Conservation (phyloP, 129 eudicot species). For the Lactuca sativa region DNA sequence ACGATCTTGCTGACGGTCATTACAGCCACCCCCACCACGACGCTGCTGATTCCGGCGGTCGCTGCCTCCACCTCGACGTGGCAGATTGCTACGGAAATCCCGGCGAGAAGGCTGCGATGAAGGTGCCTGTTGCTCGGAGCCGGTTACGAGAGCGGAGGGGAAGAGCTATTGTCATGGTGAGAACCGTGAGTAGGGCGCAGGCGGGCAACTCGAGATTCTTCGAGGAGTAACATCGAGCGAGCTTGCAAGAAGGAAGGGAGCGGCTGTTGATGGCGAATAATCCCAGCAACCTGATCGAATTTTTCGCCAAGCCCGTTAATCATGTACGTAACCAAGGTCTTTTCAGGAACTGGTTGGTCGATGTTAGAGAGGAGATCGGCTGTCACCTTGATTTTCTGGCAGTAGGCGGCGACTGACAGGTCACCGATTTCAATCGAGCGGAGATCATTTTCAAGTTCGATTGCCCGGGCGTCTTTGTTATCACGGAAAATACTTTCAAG, state of each 20-base stretch:
- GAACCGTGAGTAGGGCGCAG: too few relatives aligned
- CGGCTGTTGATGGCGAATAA: not conserved
- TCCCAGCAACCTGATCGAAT: not conserved
- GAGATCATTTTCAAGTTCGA: not conserved
- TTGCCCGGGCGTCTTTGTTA: not conserved
- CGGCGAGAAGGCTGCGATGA: too few relatives aligned
- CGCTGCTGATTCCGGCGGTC: too few relatives aligned
- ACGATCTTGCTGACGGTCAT: too few relatives aligned
- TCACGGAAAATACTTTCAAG: not conserved
- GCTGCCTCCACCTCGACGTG: too few relatives aligned
- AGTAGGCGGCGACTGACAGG: not conserved
- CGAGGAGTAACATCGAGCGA: not conserved
- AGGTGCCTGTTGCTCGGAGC: too few relatives aligned
- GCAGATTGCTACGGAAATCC: too few relatives aligned
- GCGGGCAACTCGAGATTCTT: not conserved
- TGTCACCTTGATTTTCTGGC: not conserved
- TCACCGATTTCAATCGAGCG: not conserved
- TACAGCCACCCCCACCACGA: too few relatives aligned
- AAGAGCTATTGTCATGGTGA: too few relatives aligned
- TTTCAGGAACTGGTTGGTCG: not conserved
- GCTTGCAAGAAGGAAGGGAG: not conserved
- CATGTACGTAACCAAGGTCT: not conserved
- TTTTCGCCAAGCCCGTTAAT: not conserved
- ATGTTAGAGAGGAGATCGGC: not conserved
- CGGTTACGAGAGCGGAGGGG: too few relatives aligned